Evolutionary conservation across 2,329 filamentous ascomycete genomes (phyloP).

Genomic region (Malbranchea zuffiana): DNA sequence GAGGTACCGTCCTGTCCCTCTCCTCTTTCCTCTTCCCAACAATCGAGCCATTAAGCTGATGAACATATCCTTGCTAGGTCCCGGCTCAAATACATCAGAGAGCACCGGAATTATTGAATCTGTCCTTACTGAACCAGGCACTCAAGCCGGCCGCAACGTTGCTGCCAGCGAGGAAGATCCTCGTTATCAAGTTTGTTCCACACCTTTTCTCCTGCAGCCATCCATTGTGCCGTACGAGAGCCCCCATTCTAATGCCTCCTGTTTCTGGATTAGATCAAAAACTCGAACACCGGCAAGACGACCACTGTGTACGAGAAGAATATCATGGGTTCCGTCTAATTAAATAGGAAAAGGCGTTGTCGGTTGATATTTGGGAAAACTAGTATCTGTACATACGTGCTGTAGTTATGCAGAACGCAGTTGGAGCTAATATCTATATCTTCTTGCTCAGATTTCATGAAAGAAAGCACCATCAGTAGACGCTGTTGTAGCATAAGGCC

Average conservation of each 20-base stretch:
- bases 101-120: slow-evolving; percentile 24
- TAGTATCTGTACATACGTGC: no score
- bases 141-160: slow-evolving; percentile 24
- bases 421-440: no score
- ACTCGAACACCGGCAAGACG: slow-evolving; percentile 11
- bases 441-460: no score
- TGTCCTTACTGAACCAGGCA: slow-evolving; percentile 25
- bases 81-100: slow-evolving; percentile 25
- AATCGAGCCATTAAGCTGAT: background rate
- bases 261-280: slow-evolving; percentile 11
- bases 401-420: no score
- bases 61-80: slow-evolving; percentile 17
- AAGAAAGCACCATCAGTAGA: no score
- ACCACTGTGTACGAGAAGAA: slow-evolving; percentile 12
- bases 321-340: slow-evolving; percentile 10
- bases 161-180: slow-evolving; percentile 24
- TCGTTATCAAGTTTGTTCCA: slow-evolving; percentile 20
- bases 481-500: no score
- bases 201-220: no score
- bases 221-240: background rate
- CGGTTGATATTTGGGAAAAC: background rate
- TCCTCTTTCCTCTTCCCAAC: background rate
- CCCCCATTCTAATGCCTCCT: no score
- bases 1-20: slow-evolving; percentile 18
- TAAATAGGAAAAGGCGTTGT: background rate